phyloP scores from a whole-genome alignment of 306 rosid species.

The Urtica urens region DNA sequence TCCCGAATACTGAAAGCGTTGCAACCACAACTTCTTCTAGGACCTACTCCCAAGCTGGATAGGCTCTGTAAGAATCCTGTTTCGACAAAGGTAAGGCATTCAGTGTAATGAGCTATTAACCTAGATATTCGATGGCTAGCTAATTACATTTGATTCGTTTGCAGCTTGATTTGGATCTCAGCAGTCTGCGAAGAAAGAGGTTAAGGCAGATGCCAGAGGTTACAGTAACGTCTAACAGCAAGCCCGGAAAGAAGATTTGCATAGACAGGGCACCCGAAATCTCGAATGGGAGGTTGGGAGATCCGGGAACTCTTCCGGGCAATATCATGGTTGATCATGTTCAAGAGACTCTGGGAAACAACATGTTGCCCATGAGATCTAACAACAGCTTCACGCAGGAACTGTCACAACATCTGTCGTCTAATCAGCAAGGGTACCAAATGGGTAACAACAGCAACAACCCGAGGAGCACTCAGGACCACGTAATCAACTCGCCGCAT shows the following conservation, averaged over 20 bases:
- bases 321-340: constrained; percentile 39
- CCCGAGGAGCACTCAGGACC: constrained; percentile 63
- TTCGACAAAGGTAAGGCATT: constrained; percentile 75
- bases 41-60: constrained; percentile 80
- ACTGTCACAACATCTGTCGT: constrained; percentile 43
- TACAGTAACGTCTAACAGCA: constrained; percentile 50
- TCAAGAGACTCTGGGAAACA: constrained; percentile 46
- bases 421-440: constrained; percentile 55
- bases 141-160: constrained; percentile 24
- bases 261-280: constrained; percentile 65
- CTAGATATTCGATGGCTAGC: constrained; percentile 1
- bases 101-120: no score
- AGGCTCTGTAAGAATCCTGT: constrained; percentile 50
- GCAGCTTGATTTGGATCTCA: constrained; percentile 57
- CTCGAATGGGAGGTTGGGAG: constrained; percentile 45
- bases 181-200: constrained; percentile 55
- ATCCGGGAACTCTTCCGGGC: constrained; percentile 46
- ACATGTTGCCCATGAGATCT: constrained; percentile 42
- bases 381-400: constrained; percentile 55
- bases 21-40: constrained; percentile 71
- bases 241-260: constrained; percentile 71
- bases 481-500: constrained; percentile 44
- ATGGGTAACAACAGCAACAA: constrained; percentile 50
- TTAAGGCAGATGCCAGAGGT: constrained; percentile 66
- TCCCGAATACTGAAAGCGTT: constrained; percentile 74